Conservation (phyloP, 2,329 filamentous ascomycete species). For the Basipetospora chlamydospora region DNA sequence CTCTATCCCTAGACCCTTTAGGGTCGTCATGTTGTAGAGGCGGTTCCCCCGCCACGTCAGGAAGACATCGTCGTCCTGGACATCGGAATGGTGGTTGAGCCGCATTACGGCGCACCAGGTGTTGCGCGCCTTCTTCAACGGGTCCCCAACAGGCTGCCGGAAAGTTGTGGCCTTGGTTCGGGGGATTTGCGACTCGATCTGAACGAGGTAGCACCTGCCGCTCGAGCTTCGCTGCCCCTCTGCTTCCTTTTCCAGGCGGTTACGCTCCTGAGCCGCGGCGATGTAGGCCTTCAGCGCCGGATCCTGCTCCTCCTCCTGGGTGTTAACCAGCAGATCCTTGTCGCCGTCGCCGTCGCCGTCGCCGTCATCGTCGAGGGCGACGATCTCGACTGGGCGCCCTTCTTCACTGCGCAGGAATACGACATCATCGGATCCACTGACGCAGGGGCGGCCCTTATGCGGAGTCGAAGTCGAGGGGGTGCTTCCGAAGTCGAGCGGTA, state of each 20-base stretch:
- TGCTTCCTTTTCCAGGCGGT: background rate
- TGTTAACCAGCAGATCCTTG: too few species aligned
- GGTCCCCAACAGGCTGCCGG: slow-evolving; percentile 51
- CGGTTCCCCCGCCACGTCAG: slow-evolving; percentile 65
- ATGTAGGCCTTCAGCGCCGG: slow-evolving; percentile 33
- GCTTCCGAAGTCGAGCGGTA: too few species aligned
- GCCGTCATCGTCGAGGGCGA: too few species aligned
- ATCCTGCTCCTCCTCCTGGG: slow-evolving; percentile 16
- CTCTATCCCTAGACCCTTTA: slow-evolving; percentile 49
- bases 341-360: slow-evolving; percentile 11
- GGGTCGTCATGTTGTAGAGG: slow-evolving; percentile 63
- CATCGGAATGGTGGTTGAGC: slow-evolving; percentile 32
- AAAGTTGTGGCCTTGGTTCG: slow-evolving; percentile 39
- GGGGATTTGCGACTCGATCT: slow-evolving; percentile 41
- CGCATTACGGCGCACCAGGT: slow-evolving; percentile 44
- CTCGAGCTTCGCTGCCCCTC: background rate
- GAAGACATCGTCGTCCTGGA: slow-evolving; percentile 42
- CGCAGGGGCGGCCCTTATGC: too few species aligned
- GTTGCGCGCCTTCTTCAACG: slow-evolving; percentile 49
- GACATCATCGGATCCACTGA: too few species aligned
- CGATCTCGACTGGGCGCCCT: too few species aligned
- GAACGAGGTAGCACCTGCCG: too few species aligned
- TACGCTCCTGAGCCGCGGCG: slow-evolving; percentile 23
- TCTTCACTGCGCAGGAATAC: too few species aligned
- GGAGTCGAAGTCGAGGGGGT: too few species aligned